Evolutionary conservation across 805 yeast genomes (phyloP).

Genomic region (Blastobotrys peoriensis): DNA sequence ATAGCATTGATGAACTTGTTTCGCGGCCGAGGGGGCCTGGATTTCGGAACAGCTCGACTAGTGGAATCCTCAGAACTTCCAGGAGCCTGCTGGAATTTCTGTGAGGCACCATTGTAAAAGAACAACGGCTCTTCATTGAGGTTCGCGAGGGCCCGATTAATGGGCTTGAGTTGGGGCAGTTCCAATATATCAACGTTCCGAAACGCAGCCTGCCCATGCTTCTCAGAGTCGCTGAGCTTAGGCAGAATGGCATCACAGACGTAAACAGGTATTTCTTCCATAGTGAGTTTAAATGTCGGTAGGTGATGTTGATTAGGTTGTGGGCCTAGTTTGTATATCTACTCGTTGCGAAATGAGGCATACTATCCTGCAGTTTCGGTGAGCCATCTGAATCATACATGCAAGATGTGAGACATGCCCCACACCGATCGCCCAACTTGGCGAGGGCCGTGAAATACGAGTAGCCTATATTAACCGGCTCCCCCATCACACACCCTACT

Average conservation of each 20-base stretch:
- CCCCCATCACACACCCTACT: no score
- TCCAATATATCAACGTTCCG: background rate
- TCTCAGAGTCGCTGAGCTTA: background rate
- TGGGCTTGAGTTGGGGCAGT: background rate
- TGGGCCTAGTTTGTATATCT: no score
- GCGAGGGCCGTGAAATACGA: no score
- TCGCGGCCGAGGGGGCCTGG: constrained; percentile 6
- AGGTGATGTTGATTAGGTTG: background rate
- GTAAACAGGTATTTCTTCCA: background rate
- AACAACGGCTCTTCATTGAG: background rate
- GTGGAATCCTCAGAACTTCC: background rate
- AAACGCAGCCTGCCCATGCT: background rate
- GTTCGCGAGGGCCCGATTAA: background rate
- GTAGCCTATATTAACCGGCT: no score
- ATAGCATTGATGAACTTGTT: constrained; percentile 7
- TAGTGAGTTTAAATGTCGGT: background rate
- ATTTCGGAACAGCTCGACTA: background rate
- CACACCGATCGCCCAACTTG: background rate
- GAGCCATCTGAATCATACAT: background rate
- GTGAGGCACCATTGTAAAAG: background rate
- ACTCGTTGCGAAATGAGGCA: background rate
- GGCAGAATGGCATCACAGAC: background rate
- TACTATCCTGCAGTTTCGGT: no score
- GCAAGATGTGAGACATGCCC: background rate
- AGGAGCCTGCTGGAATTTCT: background rate